A percentile compares a stretch with the other conserved stretches of the same genome.
phyloP scores from a whole-genome alignment of 2,329 filamentous ascomycete genomes.

The Periconia digitata region DNA sequence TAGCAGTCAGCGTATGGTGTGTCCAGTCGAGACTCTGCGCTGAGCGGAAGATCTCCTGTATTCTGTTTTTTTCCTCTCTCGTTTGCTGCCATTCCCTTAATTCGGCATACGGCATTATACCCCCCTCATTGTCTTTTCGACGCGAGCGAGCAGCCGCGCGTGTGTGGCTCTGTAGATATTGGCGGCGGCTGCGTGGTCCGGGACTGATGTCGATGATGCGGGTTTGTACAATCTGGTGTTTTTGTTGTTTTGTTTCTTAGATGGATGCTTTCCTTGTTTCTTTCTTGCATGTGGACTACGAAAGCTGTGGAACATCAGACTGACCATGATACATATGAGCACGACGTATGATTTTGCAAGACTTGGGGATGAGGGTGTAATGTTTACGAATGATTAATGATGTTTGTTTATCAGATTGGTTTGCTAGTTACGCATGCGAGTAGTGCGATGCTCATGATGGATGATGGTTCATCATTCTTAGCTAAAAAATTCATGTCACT shows the following conservation, averaged over 20 bases:
- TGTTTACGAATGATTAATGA: background rate
- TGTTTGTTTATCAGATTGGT: background rate
- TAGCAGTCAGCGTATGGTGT: background rate
- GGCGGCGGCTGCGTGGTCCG: background rate
- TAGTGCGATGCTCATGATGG: too few relatives aligned
- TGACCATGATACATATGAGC: constrained; percentile 1
- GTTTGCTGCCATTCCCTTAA: constrained; percentile 1
- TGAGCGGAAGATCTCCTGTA: too few relatives aligned
- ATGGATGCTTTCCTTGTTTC: background rate
- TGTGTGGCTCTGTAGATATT: constrained; percentile 1
- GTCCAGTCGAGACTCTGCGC: constrained; percentile 2
- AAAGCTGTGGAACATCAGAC: background rate
- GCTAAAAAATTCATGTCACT: too few relatives aligned
- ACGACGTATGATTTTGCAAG: constrained; percentile 1
- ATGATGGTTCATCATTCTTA: too few relatives aligned
- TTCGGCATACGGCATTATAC: constrained; percentile 11
- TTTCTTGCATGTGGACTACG: background rate
- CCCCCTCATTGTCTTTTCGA: constrained; percentile 4
- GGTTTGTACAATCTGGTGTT: background rate
- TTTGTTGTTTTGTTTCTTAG: background rate
- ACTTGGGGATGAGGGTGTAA: background rate
- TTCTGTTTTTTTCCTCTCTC: constrained; percentile 1
- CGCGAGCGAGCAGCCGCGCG: constrained; percentile 1
- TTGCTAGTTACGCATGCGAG: too few relatives aligned
- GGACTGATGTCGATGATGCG: background rate